Base-by-base conservation (phyloP, 148 eudicot genomes). In the Euryodendron excelsum region DNA sequence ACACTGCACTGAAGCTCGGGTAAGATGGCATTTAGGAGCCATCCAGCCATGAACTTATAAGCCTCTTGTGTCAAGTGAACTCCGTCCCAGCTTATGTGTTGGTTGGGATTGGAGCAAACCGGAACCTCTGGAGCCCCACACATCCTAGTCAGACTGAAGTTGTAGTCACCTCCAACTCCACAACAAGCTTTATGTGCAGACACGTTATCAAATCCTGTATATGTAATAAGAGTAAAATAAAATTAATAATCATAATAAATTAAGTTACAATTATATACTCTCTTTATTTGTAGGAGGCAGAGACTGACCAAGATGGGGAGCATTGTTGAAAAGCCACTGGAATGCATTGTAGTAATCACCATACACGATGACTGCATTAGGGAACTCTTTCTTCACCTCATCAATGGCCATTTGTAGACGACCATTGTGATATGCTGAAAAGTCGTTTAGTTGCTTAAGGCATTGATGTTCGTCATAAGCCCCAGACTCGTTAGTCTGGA, bases 301-400 rank as follows among this genome's bases (percentile, higher is more conserved):
- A 34, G 47, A n/a, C 27, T 37, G 6, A 56, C 80, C 72, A 55
- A 69, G 20, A 60, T 44, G 20, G 15, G 37, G 18, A 39, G 75
- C 75, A 69, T 78, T 15, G 1, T 25, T 34, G 3, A 69, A 59
- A 28, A 78, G 65, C 66, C 30, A 17, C 8, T 36, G 31, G 20
- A 69, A 78, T 4, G 81, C 77, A 5, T 69, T 69, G 70, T 79
- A 79, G 47, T 71, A 79, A 58, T 79, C 81, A 1, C 58, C 81
- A 33, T 79, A 72, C 6, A 62, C 76, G 12, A 79, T 79, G 14
- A 28, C 33, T 18, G 45, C 25, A 41, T 44, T 5, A 10, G 81
- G 76, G 30, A 41, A 53, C 30, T 60, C 76, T 61, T 59, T 25
- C 75, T 71, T 45, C 58, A 79, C 39, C 25, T 30, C 75, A 0